These are phyloP conservation scores for Miamiensis avidus DNA, from an alignment of 169 alveolate species.

Conservation along the genomic window DNA sequence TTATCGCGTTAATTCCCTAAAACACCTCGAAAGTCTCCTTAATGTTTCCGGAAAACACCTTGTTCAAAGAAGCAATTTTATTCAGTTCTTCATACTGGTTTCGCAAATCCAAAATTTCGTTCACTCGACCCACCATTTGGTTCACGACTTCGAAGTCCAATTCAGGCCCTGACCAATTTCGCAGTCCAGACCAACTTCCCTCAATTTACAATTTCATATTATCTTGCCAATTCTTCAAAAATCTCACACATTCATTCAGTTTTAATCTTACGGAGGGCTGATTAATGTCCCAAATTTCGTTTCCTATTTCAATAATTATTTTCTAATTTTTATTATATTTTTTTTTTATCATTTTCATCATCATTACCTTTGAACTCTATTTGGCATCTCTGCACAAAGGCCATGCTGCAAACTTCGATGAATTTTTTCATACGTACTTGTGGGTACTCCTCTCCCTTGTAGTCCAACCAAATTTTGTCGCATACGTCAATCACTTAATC, in stretches of 20 bases:
- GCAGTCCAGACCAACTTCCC: slow-evolving; percentile 36
- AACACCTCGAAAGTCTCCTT: slow-evolving; percentile 36
- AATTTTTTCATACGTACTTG: slow-evolving; percentile 57
- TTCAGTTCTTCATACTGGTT: slow-evolving; percentile 61
- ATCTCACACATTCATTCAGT: slow-evolving; percentile 56
- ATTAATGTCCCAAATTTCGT: slow-evolving; percentile 45
- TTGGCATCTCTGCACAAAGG: slow-evolving; percentile 49
- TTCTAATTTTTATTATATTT: too few relatives aligned
- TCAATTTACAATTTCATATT: slow-evolving; percentile 36
- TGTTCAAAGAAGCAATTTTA: slow-evolving; percentile 51
- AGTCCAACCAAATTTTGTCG: slow-evolving; percentile 52
- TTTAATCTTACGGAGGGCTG: slow-evolving; percentile 55
- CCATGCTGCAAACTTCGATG: slow-evolving; percentile 31
- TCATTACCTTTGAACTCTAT: slow-evolving; percentile 48
- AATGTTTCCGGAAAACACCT: slow-evolving; percentile 29
- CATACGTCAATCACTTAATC: slow-evolving; percentile 38
- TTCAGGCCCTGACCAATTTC: slow-evolving; percentile 21
- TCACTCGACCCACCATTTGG: slow-evolving; percentile 51
- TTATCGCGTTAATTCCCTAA: slow-evolving; percentile 54
- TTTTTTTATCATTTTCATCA: not conserved
- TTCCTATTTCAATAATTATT: not conserved
- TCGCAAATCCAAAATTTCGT: slow-evolving; percentile 54
- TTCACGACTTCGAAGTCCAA: slow-evolving; percentile 7
- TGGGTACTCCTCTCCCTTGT: slow-evolving; percentile 27
- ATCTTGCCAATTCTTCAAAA: slow-evolving; percentile 54